Percentiles rank a stretch among this genome's conserved stretches.
These are phyloP conservation scores for Cydonia oblonga DNA, from an alignment of 331 rosid species.

Conservation along the genomic window DNA sequence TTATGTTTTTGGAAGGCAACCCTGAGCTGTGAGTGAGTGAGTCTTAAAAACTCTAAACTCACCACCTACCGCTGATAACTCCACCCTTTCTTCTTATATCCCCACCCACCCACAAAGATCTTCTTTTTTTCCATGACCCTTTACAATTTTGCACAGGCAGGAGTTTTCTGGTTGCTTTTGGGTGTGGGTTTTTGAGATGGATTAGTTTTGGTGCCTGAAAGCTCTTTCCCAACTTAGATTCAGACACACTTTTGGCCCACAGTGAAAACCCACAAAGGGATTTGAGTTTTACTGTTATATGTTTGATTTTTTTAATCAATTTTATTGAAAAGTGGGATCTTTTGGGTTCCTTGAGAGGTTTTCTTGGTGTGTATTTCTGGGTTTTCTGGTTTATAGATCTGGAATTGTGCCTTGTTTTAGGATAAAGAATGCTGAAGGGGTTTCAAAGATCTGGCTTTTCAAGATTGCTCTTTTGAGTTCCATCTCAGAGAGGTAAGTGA, in stretches of 20 bases:
- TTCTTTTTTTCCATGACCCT: conserved; percentile 12
- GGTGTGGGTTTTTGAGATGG: conserved; percentile 19
- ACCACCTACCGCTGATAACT: conserved; percentile 64
- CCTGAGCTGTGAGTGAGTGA: background rate
- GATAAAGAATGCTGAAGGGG: conserved; percentile 20
- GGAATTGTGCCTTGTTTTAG: conserved; percentile 11
- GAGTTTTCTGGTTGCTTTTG: conserved; percentile 12
- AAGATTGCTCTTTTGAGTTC: conserved; percentile 16
- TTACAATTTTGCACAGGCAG: conserved; percentile 5
- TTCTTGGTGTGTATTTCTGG: conserved; percentile 1
- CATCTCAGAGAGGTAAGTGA: conserved; percentile 12
- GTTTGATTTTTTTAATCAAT: conserved; percentile 5
- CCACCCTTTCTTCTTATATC: conserved; percentile 43
- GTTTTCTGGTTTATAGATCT: conserved; percentile 21
- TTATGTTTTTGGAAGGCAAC: no score
- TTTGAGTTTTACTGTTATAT: conserved; percentile 7
- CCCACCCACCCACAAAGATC: conserved; percentile 20
- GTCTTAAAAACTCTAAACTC: background rate
- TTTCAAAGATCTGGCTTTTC: conserved; percentile 61
- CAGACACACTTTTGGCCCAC: conserved; percentile 22
- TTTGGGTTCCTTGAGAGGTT: conserved; percentile 7
- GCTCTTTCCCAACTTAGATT: conserved; percentile 61
- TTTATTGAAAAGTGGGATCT: background rate
- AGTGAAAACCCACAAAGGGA: background rate
- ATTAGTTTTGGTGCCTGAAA: conserved; percentile 31